A percentile compares a stretch with the other conserved stretches of the same genome.
Evolutionary conservation across 2,329 filamentous ascomycete genomes (phyloP).

Genomic region (Didymella pinodella): DNA sequence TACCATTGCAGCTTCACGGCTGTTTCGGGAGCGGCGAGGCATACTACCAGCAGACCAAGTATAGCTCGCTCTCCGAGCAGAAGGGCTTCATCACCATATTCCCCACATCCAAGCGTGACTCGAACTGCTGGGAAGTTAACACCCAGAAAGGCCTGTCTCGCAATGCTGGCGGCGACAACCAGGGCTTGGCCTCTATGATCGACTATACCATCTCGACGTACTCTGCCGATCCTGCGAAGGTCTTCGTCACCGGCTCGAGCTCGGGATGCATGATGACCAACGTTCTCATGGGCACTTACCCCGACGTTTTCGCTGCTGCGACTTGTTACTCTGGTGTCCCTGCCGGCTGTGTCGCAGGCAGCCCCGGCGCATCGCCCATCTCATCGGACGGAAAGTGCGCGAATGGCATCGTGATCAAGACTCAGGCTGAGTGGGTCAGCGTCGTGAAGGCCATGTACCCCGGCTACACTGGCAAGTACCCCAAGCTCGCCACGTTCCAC

Average conservation of each 20-base stretch:
- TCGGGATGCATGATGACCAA: slow-evolving; percentile 48
- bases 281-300: slow-evolving; percentile 41
- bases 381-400: slow-evolving; percentile 34
- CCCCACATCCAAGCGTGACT: slow-evolving; percentile 60
- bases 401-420: slow-evolving; percentile 29
- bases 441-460: slow-evolving; percentile 49
- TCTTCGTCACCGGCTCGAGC: slow-evolving; percentile 48
- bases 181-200: slow-evolving; percentile 66
- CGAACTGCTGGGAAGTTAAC: slow-evolving; percentile 67
- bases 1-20: slow-evolving; percentile 31
- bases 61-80: slow-evolving; percentile 56
- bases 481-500: slow-evolving; percentile 50
- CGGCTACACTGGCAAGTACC: slow-evolving; percentile 47
- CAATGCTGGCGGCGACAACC: slow-evolving; percentile 64
- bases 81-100: slow-evolving; percentile 69
- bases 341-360: slow-evolving; percentile 44
- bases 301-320: slow-evolving; percentile 39
- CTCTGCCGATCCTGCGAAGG: slow-evolving; percentile 58
- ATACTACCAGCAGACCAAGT: slow-evolving; percentile 30
- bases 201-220: slow-evolving; percentile 62
- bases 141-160: slow-evolving; percentile 62
- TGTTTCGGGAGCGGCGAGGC: slow-evolving; percentile 50
- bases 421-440: slow-evolving; percentile 41
- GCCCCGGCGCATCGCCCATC: slow-evolving; percentile 52
- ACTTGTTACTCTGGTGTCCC: slow-evolving; percentile 40